Percentiles rank a stretch among this genome's conserved stretches.
These are phyloP conservation scores for Lagerstroemia speciosa DNA, from an alignment of 345 rosid genomes.

Conservation along the genomic window DNA sequence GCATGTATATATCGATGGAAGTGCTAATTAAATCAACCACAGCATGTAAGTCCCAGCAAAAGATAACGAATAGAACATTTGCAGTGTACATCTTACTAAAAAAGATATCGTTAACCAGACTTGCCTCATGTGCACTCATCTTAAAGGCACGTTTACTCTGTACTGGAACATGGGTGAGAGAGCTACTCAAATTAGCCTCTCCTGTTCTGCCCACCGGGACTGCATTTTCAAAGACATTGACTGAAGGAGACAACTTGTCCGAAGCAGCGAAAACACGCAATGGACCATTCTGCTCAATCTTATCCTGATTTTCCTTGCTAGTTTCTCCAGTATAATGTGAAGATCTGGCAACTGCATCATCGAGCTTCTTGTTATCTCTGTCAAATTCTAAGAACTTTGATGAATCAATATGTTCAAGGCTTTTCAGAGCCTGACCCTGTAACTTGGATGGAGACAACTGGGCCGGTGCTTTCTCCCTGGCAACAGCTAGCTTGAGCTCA, in stretches of 20 bases:
- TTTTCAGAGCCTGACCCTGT: conserved; percentile 67
- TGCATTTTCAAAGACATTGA: conserved; percentile 22
- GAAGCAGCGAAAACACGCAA: conserved; percentile 16
- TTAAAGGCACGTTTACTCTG: conserved; percentile 49
- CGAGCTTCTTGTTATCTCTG: conserved; percentile 26
- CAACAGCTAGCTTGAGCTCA: conserved; percentile 8
- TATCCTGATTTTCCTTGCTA: conserved; percentile 28
- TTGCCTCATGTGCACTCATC: conserved; percentile 84
- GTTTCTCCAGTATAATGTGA: conserved; percentile 23
- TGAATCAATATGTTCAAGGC: conserved; percentile 56
- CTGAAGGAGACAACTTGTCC: conserved; percentile 22
- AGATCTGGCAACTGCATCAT: conserved; percentile 12
- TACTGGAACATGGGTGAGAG: conserved; percentile 20
- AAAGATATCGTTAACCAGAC: background rate
- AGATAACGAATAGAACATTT: background rate
- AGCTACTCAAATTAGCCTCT: conserved; percentile 23
- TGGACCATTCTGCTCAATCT: conserved; percentile 29
- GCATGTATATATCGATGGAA: background rate
- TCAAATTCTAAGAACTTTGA: conserved; percentile 35
- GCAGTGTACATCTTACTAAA: background rate
- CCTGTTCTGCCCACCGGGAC: conserved; percentile 18
- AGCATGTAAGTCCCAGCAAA: background rate
- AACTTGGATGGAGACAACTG: conserved; percentile 73
- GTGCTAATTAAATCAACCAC: background rate
- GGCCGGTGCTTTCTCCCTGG: conserved; percentile 60